Evolutionary conservation across 2,329 filamentous ascomycete species (phyloP), one percentile per base, ranked within the genome.

Genomic region (Lasiodiplodia gonubiensis): DNA sequence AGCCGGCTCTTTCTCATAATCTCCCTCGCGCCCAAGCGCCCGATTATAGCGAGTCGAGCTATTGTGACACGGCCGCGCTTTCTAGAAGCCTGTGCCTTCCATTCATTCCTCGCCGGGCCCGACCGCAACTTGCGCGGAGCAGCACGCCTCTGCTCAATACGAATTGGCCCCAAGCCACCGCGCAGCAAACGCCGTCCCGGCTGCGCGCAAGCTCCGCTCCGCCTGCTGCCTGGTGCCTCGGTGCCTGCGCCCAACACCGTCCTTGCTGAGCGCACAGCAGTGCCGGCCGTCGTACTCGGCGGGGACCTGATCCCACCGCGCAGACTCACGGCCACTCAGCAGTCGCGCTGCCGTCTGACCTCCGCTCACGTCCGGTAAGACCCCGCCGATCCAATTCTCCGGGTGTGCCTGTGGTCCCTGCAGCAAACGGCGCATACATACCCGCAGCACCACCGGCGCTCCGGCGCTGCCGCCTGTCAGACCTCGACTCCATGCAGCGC

Each of bases 381-480:
- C 59, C 46, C n/a, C 59, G 59, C 59, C 42, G 59, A 63, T 63
- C 59, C 59, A 51, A 21, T 51, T 33, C 59, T 63, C 21, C 30
- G 59, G 59, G 59, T 51, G 59, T 35, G 49, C 59, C 59, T 63
- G 46, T 30, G 59, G 59, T 63, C 59, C 59, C 59, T 63, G 59
- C 59, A 63, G 59, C 6, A 63, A n/a, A 37, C 42, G 59, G 27
- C 30, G 59, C 59, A 51, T 51, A 51, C 59, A 35, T 37, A 25
- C 42, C 59, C 59, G 57, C 57, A 35, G 27, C 25, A 37, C 46
- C 59, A 37, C 46, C 59, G 27, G 42, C 10, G n/a, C 46, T 51
- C 59, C 25, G 39, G 25, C 14, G 57, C 57, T 61, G 39, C 39
- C 57, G 57, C 57, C 57, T 52, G 59, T 63, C 27, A 51, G 30